Percentiles rank a stretch among this genome's conserved stretches.
These are phyloP conservation scores for Protomyces gravidus DNA, from an alignment of 1,139 yeast genomes.

Conservation along the genomic window DNA sequence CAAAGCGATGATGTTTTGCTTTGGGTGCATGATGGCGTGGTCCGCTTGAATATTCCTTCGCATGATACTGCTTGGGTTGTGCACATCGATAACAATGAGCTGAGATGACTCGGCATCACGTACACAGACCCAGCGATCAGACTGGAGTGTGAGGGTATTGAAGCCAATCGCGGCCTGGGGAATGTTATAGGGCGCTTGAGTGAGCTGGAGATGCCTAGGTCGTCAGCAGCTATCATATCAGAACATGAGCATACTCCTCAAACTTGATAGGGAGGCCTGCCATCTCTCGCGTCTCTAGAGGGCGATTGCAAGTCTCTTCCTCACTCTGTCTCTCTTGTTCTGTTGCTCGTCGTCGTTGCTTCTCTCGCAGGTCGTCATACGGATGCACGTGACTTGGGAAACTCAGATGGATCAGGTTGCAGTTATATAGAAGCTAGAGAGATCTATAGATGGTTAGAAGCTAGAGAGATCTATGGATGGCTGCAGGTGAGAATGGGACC, in stretches of 20 bases:
- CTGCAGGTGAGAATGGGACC: too few species aligned
- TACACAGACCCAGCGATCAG: conserved; percentile 80
- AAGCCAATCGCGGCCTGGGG: conserved; percentile 81
- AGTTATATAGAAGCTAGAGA: too few species aligned
- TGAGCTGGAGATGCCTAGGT: conserved; percentile 25
- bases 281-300: not conserved
- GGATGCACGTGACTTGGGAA: too few species aligned
- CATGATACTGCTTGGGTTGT: conserved; percentile 65
- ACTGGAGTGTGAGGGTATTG: conserved; percentile 88
- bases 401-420: too few species aligned
- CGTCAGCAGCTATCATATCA: not conserved
- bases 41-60: conserved; percentile 97
- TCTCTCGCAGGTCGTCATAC: too few species aligned
- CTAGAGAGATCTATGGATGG: too few species aligned
- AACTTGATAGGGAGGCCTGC: conserved; percentile 28
- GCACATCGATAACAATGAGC: conserved; percentile 86
- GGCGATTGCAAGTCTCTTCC: not conserved
- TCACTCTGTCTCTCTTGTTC: too few species aligned
- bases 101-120: conserved; percentile 78
- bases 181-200: conserved; percentile 65
- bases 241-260: conserved; percentile 12
- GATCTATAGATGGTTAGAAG: too few species aligned
- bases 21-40: conserved; percentile 94
- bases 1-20: conserved; percentile 78
- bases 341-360: not conserved